A percentile compares a stretch with the other conserved stretches of the same genome.
Evolutionary conservation across 306 rosid genomes (phyloP).

Genomic region (Cercis canadensis): DNA sequence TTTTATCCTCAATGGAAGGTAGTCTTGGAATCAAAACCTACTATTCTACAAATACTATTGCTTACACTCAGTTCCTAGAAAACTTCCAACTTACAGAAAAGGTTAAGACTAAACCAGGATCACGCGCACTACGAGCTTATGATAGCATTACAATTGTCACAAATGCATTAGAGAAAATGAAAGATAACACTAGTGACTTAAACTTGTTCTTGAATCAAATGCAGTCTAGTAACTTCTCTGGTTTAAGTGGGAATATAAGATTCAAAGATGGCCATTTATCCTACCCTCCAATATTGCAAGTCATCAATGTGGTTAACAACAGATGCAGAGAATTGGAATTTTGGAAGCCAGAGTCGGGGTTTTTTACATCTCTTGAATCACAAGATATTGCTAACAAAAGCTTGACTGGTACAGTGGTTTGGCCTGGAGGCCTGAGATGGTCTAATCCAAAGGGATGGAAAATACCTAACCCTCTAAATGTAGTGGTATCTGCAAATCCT

Average conservation of each 20-base stretch:
- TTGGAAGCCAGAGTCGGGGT: constrained; percentile 52
- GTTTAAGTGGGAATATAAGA: constrained; percentile 62
- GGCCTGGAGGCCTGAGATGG: constrained; percentile 56
- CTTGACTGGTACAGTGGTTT: constrained; percentile 43
- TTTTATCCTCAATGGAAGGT: constrained; percentile 58
- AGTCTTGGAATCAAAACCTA: constrained; percentile 56
- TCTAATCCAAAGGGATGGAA: constrained; percentile 54
- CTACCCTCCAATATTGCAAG: constrained; percentile 39
- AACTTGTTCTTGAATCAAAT: constrained; percentile 30
- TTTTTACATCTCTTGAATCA: constrained; percentile 13
- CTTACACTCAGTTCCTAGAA: constrained; percentile 42
- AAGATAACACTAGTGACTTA: constrained; percentile 27
- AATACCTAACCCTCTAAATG: constrained; percentile 53
- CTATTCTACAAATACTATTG: constrained; percentile 32
- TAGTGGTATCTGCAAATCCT: constrained; percentile 53
- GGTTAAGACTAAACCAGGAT: constrained; percentile 41
- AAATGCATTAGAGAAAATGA: constrained; percentile 47
- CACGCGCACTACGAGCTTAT: constrained; percentile 59
- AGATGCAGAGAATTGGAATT: constrained; percentile 43
- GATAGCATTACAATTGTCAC: constrained; percentile 51
- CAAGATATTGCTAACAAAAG: neutral
- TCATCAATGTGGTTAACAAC: constrained; percentile 51
- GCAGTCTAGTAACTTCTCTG: constrained; percentile 45
- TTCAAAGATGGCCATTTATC: constrained; percentile 48
- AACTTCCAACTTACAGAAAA: constrained; percentile 34